Evolutionary conservation across 495 filamentous ascomycete species (phyloP), one percentile per base, ranked within the genome.

Genomic region (Penicillium angulare): DNA sequence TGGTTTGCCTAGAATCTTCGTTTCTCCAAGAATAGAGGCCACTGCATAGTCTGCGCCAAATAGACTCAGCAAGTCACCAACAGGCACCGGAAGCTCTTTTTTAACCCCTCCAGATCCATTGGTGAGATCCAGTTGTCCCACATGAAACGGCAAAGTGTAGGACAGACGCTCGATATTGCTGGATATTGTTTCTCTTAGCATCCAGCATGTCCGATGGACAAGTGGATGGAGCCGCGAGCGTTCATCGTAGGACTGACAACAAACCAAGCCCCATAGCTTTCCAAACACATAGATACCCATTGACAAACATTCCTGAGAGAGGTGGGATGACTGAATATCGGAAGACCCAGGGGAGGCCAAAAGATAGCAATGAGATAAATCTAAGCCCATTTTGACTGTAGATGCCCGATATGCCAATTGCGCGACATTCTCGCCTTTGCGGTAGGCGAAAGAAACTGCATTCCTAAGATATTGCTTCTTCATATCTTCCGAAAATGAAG

Each of bases 261-360:
- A 78, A 26, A 95, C 86, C 23, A 95, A 73, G 0, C 91, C 91
- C 90, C 90, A 96, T 1, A 92, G 72, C 53, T 93, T 87, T 46
- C 79, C 75, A 63, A 93, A 95, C 0, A 87, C 89, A 49, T 86
- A 88, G 50, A 95, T 88, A 3, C 88, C 89, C 53, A 96, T 92
- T n/a, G 89, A 93, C 84, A 95, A 89, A 48, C 86, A 92, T 0
- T 87, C 84, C 20, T 87, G 73, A 1, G 90, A 86, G 3, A 80
- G 84, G 85, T 90, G 89, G 57, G 89, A 86, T 22, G 71, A 71
- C 2, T 88, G 72, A 47, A 89, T 87, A 55, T 89, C 87, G 21
- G 92, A 64, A 50, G 88, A 83, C 1, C 86, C 86, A 1, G 87
- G 87, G 79, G 92, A 88, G 47, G 86, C 87, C 21, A 88, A 81